Percentiles rank a stretch among this genome's conserved stretches.
These are phyloP conservation scores for Rhodocollybia butyracea DNA, from an alignment of 768 basidiomycete genomes.

Conservation along the genomic window DNA sequence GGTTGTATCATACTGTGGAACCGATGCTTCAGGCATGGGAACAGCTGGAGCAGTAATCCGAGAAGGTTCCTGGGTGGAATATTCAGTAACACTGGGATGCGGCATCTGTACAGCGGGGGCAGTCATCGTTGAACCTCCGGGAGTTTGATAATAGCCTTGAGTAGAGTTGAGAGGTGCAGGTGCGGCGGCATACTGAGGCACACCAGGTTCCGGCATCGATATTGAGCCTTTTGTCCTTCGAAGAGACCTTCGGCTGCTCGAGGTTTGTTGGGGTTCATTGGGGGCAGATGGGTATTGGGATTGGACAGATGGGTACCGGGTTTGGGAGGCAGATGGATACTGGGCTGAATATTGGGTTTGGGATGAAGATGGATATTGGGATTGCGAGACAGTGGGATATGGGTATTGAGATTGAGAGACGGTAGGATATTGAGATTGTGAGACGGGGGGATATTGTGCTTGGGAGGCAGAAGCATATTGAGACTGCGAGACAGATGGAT, in stretches of 20 bases:
- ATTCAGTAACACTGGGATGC: not conserved
- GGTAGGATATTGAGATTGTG: too few relatives aligned
- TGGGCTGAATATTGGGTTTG: too few relatives aligned
- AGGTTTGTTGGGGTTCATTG: not conserved
- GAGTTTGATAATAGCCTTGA: not conserved
- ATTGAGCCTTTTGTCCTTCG: not conserved
- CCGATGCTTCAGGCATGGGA: not conserved
- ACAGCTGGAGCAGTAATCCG: not conserved
- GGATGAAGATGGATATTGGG: too few relatives aligned
- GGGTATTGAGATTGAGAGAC: too few relatives aligned
- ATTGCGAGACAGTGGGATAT: too few relatives aligned
- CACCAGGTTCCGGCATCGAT: not conserved
- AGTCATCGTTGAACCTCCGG: constrained; percentile 1
- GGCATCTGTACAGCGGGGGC: not conserved
- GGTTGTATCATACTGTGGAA: not conserved
- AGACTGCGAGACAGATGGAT: too few relatives aligned
- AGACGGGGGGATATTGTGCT: too few relatives aligned
- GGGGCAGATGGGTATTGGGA: too few relatives aligned
- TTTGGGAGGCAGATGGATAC: too few relatives aligned
- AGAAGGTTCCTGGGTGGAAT: not conserved
- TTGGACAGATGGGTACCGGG: too few relatives aligned
- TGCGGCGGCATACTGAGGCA: not conserved
- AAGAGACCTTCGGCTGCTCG: too few relatives aligned
- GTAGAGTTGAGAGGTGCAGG: not conserved
- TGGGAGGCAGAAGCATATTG: too few relatives aligned